A percentile compares a stretch with the other conserved stretches of the same genome.
Conservation (phyloP, 148 eudicot species). For the Chenopodium quinoa region DNA sequence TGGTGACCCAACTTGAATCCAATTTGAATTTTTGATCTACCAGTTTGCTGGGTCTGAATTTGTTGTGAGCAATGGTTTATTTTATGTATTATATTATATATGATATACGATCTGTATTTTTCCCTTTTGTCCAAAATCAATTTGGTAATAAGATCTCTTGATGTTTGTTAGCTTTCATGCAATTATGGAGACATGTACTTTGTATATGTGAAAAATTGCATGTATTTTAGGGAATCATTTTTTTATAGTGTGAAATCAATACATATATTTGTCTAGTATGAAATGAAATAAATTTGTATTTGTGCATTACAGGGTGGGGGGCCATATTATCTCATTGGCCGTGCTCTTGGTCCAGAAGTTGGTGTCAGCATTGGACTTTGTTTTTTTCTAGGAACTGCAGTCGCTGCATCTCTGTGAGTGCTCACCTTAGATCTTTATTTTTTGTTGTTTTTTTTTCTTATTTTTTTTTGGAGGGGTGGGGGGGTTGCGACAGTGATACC, state of each 20-base stretch:
- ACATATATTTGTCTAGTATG: neutral
- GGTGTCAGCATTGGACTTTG: conserved; percentile 99
- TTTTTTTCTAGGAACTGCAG: conserved; percentile 97
- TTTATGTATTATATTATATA: neutral
- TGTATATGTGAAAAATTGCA: neutral
- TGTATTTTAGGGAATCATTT: neutral
- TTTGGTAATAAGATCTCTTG: neutral
- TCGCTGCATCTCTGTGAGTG: conserved; percentile 98
- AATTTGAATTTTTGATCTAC: neutral
- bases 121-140: neutral
- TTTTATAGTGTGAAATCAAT: neutral
- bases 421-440: conserved; percentile 22
- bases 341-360: conserved; percentile 99
- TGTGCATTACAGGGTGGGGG: conserved; percentile 78
- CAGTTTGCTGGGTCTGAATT: neutral
- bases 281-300: neutral
- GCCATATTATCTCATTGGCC: conserved; percentile 99
- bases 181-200: neutral
- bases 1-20: neutral
- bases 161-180: neutral
- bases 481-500: neutral
- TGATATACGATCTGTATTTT: neutral
- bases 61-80: neutral
- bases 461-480: no score
- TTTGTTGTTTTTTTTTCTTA: no score